Evolutionary conservation across 2,329 filamentous ascomycete genomes (phyloP), one percentile per base, ranked within the genome.

Genomic region (Diaporthe australafricana): DNA sequence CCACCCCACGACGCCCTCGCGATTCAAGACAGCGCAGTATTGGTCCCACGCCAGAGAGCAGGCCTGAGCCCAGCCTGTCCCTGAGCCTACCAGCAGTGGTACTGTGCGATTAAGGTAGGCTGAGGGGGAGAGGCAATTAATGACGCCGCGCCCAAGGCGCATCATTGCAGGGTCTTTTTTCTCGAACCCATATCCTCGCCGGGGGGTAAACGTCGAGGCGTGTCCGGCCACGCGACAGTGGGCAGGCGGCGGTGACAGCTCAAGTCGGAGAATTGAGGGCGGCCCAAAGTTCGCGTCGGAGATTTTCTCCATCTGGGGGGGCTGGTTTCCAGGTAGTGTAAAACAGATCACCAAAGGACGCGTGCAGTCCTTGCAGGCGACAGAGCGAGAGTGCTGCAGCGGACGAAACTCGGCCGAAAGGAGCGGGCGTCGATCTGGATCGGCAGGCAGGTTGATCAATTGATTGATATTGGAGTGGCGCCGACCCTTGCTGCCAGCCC

Each of bases 321-420:
- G 9, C 17, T 38, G 56, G 38, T 38, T 62, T 62, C 56, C 56
- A 45, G 20, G 22, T 45, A 30, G 27, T n/a, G 27, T 56, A 38
- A 60, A n/a, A 20, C 27, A 60, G 38, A 22, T 38, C 55, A 42
- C 22, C 22, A 12, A 20, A 30, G 40, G 55, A 60, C 55, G 38
- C 55, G 55, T 60, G 55, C 38, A 35, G 14, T 53, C 55, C 38
- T 60, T 60, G 55, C 17, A 25, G 22, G 17, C 38, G 16, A 20
- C 14, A 42, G 9, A 16, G 1, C 20, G 16, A 12, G 2, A 30
- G 17, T 32, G 50, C 30, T 53, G 27, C 57, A 63, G 57, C 27
- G 57, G 57, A 48, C 57, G 57, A 63, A 48, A 63, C 42, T 63
- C 60, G 60, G 60, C 60, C 60, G 60, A 63, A 63, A 63, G 57